Evolutionary conservation across 2,329 filamentous ascomycete species (phyloP).

Genomic region (Rhytidhysteron rufulum): DNA sequence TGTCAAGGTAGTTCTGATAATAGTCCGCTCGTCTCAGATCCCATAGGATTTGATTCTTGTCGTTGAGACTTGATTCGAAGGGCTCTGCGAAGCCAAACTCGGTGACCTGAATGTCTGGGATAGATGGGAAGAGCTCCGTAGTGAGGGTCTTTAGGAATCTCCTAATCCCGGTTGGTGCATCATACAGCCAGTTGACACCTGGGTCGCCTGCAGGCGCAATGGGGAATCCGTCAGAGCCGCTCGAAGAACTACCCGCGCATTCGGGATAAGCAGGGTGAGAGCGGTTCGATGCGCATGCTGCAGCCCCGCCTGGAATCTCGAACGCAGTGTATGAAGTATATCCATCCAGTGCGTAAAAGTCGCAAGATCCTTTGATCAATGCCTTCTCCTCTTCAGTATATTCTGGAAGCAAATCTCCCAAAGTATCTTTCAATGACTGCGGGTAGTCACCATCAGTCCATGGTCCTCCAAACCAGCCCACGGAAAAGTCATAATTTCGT

Average conservation of each 20-base stretch:
- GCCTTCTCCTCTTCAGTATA: conserved; percentile 38
- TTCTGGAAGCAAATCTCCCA: conserved; percentile 36
- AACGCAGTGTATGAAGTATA: conserved; percentile 30
- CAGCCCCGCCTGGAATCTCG: conserved; percentile 28
- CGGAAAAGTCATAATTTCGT: conserved; percentile 39
- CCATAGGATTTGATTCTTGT: conserved; percentile 33
- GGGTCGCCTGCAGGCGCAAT: conserved; percentile 42
- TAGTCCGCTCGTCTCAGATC: conserved; percentile 41
- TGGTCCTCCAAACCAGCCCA: conserved; percentile 46
- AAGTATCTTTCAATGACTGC: conserved; percentile 34
- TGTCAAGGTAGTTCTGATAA: conserved; percentile 40
- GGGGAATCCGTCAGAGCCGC: conserved; percentile 41
- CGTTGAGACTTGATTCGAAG: conserved; percentile 32
- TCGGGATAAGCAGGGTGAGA: conserved; percentile 39
- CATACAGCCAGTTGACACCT: conserved; percentile 40
- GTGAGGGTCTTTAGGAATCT: conserved; percentile 42
- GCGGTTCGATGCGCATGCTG: conserved; percentile 40
- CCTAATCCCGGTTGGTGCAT: conserved; percentile 37
- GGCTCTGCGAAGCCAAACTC: conserved; percentile 44
- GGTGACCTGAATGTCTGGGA: conserved; percentile 39
- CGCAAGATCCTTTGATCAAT: conserved; percentile 41
- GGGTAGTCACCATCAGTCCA: conserved; percentile 46
- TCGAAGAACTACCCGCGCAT: conserved; percentile 34
- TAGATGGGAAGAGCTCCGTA: conserved; percentile 39
- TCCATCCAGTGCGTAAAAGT: conserved; percentile 42